Percentiles rank a stretch among this genome's conserved stretches.
These are phyloP conservation scores for Chalara sp. DNA, from an alignment of 2,329 filamentous ascomycete genomes.

Conservation along the genomic window DNA sequence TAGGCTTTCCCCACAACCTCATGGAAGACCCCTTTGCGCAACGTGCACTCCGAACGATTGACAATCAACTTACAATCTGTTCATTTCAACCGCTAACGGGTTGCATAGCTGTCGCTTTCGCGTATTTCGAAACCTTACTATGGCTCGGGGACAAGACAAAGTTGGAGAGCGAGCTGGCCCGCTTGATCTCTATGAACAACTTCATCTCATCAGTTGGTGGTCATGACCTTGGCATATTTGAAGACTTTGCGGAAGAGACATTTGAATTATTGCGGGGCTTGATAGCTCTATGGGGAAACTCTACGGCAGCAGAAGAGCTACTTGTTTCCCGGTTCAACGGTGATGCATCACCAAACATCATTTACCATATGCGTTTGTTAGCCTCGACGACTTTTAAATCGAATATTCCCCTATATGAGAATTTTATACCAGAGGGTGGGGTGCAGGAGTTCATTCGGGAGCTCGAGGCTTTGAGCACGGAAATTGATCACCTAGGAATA, in stretches of 20 bases:
- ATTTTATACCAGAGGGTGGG: slow-evolving; percentile 55
- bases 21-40: background rate
- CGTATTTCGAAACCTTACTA: slow-evolving; percentile 83
- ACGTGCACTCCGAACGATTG: too few species aligned
- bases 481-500: slow-evolving; percentile 89
- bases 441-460: slow-evolving; percentile 63
- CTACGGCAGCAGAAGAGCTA: slow-evolving; percentile 45
- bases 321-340: slow-evolving; percentile 68
- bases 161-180: slow-evolving; percentile 63
- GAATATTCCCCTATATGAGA: slow-evolving; percentile 60
- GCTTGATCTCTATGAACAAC: slow-evolving; percentile 65
- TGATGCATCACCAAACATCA: slow-evolving; percentile 62
- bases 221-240: slow-evolving; percentile 62
- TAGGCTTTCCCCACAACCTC: slow-evolving; percentile 39
- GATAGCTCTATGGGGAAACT: slow-evolving; percentile 42
- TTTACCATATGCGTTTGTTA: slow-evolving; percentile 79
- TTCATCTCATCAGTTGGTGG: slow-evolving; percentile 67
- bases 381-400: slow-evolving; percentile 80
- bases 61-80: too few species aligned
- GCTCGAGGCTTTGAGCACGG: slow-evolving; percentile 69
- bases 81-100: too few species aligned
- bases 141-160: slow-evolving; percentile 56
- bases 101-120: slow-evolving; percentile 74
- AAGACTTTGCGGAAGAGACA: slow-evolving; percentile 78
- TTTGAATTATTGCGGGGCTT: slow-evolving; percentile 61